phyloP scores from a whole-genome alignment of 345 rosid genomes.

The Toxicodendron radicans region DNA sequence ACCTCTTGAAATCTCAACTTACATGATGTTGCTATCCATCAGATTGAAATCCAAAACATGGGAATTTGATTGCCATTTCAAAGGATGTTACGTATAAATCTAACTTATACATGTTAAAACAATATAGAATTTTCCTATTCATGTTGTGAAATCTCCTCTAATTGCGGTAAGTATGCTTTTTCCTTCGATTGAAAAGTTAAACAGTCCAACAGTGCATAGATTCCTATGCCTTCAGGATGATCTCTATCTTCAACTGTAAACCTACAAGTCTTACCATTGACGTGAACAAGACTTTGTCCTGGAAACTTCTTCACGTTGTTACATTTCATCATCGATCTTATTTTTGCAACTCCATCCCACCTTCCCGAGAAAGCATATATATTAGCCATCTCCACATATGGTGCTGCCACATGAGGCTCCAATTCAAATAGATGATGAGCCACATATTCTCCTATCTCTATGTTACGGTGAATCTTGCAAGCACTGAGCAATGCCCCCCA shows the following conservation, averaged over 20 bases:
- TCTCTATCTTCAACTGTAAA: constrained; percentile 56
- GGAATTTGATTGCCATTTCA: too few species aligned
- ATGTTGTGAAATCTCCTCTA: constrained; percentile 3
- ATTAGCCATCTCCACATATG: constrained; percentile 63
- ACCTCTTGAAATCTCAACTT: too few species aligned
- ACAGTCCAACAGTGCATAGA: constrained; percentile 38
- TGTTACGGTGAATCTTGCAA: constrained; percentile 50
- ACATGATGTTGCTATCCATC: too few species aligned
- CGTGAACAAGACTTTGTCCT: constrained; percentile 47
- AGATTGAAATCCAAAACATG: too few species aligned
- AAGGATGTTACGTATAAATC: not conserved
- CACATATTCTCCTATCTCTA: constrained; percentile 45
- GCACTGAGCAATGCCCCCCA: constrained; percentile 62
- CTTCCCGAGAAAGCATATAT: constrained; percentile 54
- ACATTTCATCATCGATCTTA: constrained; percentile 50
- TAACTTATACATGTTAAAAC: not conserved
- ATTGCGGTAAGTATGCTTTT: constrained; percentile 12
- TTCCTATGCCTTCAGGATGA: constrained; percentile 27
- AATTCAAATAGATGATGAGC: constrained; percentile 37
- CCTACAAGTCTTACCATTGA: constrained; percentile 38
- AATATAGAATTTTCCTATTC: not conserved
- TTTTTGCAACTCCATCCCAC: constrained; percentile 46
- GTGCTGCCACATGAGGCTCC: constrained; percentile 48
- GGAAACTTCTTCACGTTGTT: constrained; percentile 51
- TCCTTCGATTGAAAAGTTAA: constrained; percentile 41